Evolutionary conservation across 495 filamentous ascomycete species (phyloP), one percentile per base, ranked within the genome.

Genomic region (Neurospora terricola): DNA sequence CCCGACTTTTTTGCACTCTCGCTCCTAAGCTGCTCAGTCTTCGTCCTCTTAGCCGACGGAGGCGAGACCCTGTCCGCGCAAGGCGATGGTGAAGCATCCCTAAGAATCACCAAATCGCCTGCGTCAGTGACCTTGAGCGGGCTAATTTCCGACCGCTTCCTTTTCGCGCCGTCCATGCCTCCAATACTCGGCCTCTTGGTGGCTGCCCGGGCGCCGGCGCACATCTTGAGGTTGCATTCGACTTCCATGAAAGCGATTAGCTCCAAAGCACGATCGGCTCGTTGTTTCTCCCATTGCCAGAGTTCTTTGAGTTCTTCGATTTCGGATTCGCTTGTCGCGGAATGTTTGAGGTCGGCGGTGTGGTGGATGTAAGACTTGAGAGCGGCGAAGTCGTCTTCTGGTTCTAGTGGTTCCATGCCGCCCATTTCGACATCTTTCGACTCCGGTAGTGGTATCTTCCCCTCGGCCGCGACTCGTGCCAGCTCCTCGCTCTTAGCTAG

Each of bases 191-290:
- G 36, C 69, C 74, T 71, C 30, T 36, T 23, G 68, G 77, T 73
- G 11, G 77, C 74, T 27, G 77, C 42, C 71, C 80, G 82, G 39
- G 73, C 79, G 21, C 90, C 93, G 2, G 89, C 81, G 82, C 92
- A 96, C 79, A 87, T 87, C 72, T 87, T 86, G 72, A 95, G 89
- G 68, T 89, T 87, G 80, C 94, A 96, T 79, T 97, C 93, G 73
- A 91, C 87, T 75, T 92, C 88, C 84, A 97, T 83, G 78, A 94
- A 97, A n/a, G 94, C 87, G 36, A 94, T 83, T 76, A 90, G 88
- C 16, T 92, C 91, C 72, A 94, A 86, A 0, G 92, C 91, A 18
- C 90, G 85, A 39, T 87, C 82, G 66, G 92, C 87, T 59, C 89
- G 83, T 71, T 87, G 87, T 77, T 85, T 89, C 82, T 96, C 92